Percentiles rank a stretch among this genome's conserved stretches.
phyloP scores from a whole-genome alignment of 306 rosid species.

The Cyamopsis tetragonoloba region DNA sequence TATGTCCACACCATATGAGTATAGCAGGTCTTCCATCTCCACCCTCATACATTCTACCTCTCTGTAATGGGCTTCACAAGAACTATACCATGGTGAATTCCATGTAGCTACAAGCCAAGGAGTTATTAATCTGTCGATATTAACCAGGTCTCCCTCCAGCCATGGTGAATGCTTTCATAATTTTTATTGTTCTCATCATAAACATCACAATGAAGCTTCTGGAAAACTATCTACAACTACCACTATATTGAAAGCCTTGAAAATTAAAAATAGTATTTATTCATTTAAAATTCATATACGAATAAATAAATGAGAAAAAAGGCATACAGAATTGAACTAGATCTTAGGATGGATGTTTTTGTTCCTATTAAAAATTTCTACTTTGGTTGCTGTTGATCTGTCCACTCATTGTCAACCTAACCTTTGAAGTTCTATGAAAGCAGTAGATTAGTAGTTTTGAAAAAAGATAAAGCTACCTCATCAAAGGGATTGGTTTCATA shows the following conservation, averaged over 20 bases:
- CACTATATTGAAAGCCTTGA: not conserved
- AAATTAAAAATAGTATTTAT: not conserved
- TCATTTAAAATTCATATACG: not conserved
- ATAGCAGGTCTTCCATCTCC: too few relatives aligned
- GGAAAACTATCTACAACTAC: not conserved
- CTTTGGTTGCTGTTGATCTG: slow-evolving; percentile 7
- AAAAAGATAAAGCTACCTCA: not conserved
- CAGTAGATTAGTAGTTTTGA: not conserved
- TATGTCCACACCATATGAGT: too few relatives aligned
- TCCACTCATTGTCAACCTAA: not conserved
- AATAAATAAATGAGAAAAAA: not conserved
- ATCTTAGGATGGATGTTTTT: not conserved
- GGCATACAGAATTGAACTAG: slow-evolving; percentile 1
- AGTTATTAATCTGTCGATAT: too few relatives aligned
- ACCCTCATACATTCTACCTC: too few relatives aligned
- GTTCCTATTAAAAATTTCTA: not conserved
- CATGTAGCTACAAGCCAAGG: too few relatives aligned
- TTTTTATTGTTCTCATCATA: slow-evolving; percentile 3
- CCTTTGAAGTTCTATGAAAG: not conserved
- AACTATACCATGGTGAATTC: too few relatives aligned
- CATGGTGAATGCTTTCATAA: too few relatives aligned
- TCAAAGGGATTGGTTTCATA: slow-evolving; percentile 10
- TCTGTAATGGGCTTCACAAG: too few relatives aligned
- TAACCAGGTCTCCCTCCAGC: too few relatives aligned
- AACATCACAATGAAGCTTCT: not conserved